Evolutionary conservation across 768 basidiomycete genomes (phyloP).

Genomic region (Xerocomellus intermedius): DNA sequence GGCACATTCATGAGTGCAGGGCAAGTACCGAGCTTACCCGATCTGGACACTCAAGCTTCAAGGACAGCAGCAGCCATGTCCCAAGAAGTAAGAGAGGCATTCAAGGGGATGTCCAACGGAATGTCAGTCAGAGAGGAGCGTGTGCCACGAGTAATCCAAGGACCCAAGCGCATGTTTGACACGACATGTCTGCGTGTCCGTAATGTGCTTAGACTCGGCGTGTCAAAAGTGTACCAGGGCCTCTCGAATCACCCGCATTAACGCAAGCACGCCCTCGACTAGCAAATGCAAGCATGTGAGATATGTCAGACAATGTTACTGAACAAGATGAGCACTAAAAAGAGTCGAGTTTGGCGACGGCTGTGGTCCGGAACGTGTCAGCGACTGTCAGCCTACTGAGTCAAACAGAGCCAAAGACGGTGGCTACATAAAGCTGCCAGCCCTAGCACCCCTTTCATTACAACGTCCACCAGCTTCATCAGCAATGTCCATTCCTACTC

Average conservation of each 20-base stretch:
- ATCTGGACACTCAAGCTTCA: slow-evolving; percentile 1
- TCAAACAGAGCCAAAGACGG: slow-evolving; percentile 32
- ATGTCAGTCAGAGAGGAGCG: slow-evolving; percentile 26
- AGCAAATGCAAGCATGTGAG: slow-evolving; percentile 36
- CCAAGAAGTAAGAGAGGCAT: slow-evolving; percentile 25
- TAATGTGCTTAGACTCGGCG: neutral
- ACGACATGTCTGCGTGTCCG: slow-evolving; percentile 57
- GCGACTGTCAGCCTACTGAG: neutral
- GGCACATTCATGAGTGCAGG: slow-evolving; percentile 7
- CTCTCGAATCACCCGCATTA: slow-evolving; percentile 45
- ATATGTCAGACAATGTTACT: slow-evolving; percentile 33
- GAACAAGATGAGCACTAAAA: too few relatives aligned
- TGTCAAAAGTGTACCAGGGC: slow-evolving; percentile 7
- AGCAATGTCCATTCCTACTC: slow-evolving; percentile 36
- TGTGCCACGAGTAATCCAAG: slow-evolving; percentile 58
- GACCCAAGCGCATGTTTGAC: slow-evolving; percentile 51
- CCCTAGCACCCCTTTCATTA: slow-evolving; percentile 30
- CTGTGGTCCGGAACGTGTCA: neutral
- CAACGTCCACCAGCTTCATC: slow-evolving; percentile 22
- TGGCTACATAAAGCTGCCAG: slow-evolving; percentile 26
- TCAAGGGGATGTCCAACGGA: slow-evolving; percentile 41
- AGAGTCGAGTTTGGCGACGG: neutral
- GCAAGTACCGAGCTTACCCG: slow-evolving; percentile 13
- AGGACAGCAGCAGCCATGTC: slow-evolving; percentile 26
- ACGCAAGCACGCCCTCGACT: slow-evolving; percentile 43